These are phyloP conservation scores for Talaromyces sp. DNA, from an alignment of 2,329 filamentous ascomycete species.

Conservation along the genomic window DNA sequence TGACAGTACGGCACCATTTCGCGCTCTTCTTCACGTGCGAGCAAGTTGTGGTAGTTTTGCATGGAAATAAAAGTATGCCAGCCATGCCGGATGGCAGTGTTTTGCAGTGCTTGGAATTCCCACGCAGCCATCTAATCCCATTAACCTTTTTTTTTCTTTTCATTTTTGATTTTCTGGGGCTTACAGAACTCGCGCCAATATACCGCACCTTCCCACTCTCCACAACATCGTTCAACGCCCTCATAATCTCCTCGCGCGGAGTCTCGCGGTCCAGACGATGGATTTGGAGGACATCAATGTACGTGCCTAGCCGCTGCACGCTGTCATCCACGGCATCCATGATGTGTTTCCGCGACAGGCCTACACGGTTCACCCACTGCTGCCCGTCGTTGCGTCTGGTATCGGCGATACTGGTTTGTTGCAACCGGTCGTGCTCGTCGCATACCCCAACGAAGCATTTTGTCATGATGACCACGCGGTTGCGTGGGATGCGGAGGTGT, in stretches of 20 bases:
- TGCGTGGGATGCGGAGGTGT: constrained; percentile 60
- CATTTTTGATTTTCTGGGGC: constrained; percentile 3
- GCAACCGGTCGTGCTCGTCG: background rate
- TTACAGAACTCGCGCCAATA: constrained; percentile 34
- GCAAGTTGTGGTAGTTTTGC: constrained; percentile 49
- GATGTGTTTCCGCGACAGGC: constrained; percentile 60
- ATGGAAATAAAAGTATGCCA: constrained; percentile 49
- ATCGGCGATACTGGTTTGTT: background rate
- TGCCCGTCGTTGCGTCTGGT: constrained; percentile 23
- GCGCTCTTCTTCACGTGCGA: constrained; percentile 45
- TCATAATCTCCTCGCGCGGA: constrained; percentile 52
- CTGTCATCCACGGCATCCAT: constrained; percentile 60
- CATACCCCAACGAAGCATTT: constrained; percentile 47
- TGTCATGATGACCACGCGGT: constrained; percentile 60
- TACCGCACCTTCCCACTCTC: constrained; percentile 39
- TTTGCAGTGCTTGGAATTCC: constrained; percentile 48
- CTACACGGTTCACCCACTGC: constrained; percentile 32
- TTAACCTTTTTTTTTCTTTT: background rate
- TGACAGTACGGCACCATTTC: constrained; percentile 40
- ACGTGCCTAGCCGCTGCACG: constrained; percentile 46
- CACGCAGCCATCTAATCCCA: constrained; percentile 44
- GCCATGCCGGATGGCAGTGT: constrained; percentile 43
- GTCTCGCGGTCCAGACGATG: constrained; percentile 46
- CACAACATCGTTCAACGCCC: constrained; percentile 44
- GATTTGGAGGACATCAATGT: constrained; percentile 54